Percentiles rank a stretch among this genome's conserved stretches.
These are phyloP conservation scores for Neofusicoccum ribis DNA, from an alignment of 2,329 filamentous ascomycete genomes.

Conservation along the genomic window DNA sequence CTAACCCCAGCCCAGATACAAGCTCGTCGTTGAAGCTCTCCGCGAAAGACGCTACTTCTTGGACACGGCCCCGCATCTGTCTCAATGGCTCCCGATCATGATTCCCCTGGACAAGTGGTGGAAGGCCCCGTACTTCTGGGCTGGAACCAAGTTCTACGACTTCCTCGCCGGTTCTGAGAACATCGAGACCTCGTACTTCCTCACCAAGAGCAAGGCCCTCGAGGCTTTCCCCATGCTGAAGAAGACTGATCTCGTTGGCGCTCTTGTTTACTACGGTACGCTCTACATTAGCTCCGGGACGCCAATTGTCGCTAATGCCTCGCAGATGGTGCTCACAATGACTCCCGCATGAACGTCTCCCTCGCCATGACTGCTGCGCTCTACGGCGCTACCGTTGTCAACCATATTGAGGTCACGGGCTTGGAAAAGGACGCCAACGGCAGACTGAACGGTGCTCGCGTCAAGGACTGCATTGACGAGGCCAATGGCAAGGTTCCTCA, in stretches of 20 bases:
- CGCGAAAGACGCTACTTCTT: conserved; percentile 82
- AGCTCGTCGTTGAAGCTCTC: conserved; percentile 77
- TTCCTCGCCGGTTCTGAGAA: conserved; percentile 82
- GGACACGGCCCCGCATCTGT: conserved; percentile 79
- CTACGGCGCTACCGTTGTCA: conserved; percentile 79
- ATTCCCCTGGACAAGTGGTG: conserved; percentile 80
- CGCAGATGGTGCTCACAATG: conserved; percentile 82
- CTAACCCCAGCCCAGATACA: conserved; percentile 44
- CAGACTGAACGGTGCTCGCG: conserved; percentile 69
- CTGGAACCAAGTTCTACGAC: conserved; percentile 79
- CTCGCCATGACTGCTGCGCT: conserved; percentile 86
- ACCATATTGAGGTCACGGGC: conserved; percentile 77
- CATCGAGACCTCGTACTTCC: conserved; percentile 85
- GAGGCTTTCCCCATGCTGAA: conserved; percentile 89
- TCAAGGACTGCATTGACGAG: conserved; percentile 69
- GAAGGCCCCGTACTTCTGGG: conserved; percentile 80
- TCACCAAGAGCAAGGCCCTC: conserved; percentile 81
- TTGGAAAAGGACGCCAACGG: conserved; percentile 74
- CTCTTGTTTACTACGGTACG: conserved; percentile 79
- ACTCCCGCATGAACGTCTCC: conserved; percentile 89
- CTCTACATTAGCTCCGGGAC: neutral
- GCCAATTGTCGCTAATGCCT: conserved; percentile 26
- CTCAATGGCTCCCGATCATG: conserved; percentile 79
- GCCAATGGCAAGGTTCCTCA: conserved; percentile 62
- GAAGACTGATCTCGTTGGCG: conserved; percentile 74